A percentile compares a stretch with the other conserved stretches of the same genome.
phyloP scores from a whole-genome alignment of 1,284 basidiomycete species.

The Sanghuangporus baumii region DNA sequence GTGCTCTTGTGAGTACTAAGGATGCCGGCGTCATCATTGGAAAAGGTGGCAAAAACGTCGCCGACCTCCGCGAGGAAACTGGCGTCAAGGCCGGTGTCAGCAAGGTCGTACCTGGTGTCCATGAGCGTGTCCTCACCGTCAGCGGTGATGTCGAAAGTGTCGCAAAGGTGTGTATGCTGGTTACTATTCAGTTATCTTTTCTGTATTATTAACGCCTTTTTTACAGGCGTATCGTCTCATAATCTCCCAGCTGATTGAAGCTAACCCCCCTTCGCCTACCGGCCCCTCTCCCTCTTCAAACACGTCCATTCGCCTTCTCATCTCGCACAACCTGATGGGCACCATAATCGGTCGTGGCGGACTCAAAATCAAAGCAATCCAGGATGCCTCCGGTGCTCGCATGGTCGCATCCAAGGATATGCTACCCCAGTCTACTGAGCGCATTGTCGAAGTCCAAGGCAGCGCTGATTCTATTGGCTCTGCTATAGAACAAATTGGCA shows the following conservation, averaged over 20 bases:
- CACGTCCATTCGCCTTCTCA: slow-evolving; percentile 91
- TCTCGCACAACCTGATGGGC: slow-evolving; percentile 99
- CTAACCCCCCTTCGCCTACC: slow-evolving; percentile 63
- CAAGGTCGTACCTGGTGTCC: slow-evolving; percentile 96
- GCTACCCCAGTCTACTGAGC: slow-evolving; percentile 97
- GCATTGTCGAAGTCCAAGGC: slow-evolving; percentile 95
- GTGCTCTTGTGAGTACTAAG: slow-evolving; percentile 92
- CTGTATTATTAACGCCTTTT: slow-evolving; percentile 12
- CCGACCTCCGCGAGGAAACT: slow-evolving; percentile 90
- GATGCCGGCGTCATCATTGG: slow-evolving; percentile 97
- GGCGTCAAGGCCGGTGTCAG: slow-evolving; percentile 98
- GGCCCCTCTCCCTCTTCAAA: slow-evolving; percentile 64
- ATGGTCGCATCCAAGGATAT: slow-evolving; percentile 99
- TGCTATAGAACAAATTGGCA: slow-evolving; percentile 92
- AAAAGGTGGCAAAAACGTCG: slow-evolving; percentile 95
- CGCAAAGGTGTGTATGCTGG: slow-evolving; percentile 62
- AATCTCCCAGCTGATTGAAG: slow-evolving; percentile 84
- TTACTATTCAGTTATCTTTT: neutral
- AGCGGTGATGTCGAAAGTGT: slow-evolving; percentile 88
- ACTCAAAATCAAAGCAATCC: slow-evolving; percentile 99
- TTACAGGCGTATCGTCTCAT: slow-evolving; percentile 90
- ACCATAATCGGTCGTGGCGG: slow-evolving; percentile 97
- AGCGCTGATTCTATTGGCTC: slow-evolving; percentile 86
- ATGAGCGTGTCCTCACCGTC: slow-evolving; percentile 95
- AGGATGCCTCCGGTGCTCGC: slow-evolving; percentile 93